Percentiles rank a stretch among this genome's conserved stretches.
Evolutionary conservation across 2,329 filamentous ascomycete genomes (phyloP).

Genomic region (Neocatenulostroma microsporum): DNA sequence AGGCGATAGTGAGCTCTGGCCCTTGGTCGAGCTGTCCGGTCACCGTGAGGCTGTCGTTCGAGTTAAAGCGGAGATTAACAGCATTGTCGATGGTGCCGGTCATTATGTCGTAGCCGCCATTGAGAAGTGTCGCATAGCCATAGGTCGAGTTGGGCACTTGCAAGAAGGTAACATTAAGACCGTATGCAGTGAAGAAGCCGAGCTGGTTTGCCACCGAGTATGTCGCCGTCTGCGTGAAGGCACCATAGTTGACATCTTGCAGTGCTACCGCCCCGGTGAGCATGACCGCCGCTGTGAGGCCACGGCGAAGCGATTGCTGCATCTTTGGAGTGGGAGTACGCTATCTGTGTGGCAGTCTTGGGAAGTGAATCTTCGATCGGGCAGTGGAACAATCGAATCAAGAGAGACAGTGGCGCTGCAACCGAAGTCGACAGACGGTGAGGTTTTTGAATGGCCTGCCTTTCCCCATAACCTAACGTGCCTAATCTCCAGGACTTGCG

Average conservation of each 20-base stretch:
- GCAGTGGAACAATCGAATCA: too few species aligned
- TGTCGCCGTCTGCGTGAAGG: not conserved
- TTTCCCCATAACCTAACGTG: too few species aligned
- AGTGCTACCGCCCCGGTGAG: not conserved
- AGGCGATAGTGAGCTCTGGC: not conserved
- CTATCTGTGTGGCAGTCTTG: too few species aligned
- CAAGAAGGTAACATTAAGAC: not conserved
- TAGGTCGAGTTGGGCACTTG: constrained; percentile 4
- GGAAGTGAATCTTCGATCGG: too few species aligned
- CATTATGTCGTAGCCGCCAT: constrained; percentile 1
- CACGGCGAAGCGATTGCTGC: too few species aligned
- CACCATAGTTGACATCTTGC: not conserved
- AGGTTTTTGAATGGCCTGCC: too few species aligned
- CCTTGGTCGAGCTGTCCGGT: constrained; percentile 1
- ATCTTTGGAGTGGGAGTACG: too few species aligned
- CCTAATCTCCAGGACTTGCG: too few species aligned
- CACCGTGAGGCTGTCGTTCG: not conserved
- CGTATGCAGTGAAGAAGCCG: constrained; percentile 1
- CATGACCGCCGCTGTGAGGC: not conserved
- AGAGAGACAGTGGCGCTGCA: too few species aligned
- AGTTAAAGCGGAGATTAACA: constrained; percentile 2
- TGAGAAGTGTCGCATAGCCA: constrained; percentile 1
- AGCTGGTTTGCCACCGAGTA: constrained; percentile 1
- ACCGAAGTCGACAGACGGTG: too few species aligned
- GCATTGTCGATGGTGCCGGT: constrained; percentile 4